Evolutionary conservation across 2,329 filamentous ascomycete species (phyloP).

Genomic region (Fusarium redolens): DNA sequence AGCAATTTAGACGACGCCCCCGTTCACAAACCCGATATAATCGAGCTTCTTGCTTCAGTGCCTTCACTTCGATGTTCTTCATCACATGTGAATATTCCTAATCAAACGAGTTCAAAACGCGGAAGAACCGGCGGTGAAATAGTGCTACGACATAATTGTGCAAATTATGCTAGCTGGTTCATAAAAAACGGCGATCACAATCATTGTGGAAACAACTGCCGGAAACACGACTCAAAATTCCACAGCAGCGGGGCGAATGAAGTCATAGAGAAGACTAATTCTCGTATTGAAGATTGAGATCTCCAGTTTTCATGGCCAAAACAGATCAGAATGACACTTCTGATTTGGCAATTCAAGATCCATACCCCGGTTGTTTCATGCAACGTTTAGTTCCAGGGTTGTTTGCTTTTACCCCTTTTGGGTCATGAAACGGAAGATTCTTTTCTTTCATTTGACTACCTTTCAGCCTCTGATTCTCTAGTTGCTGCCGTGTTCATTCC

Average conservation of each 20-base stretch:
- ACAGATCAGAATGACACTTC: background rate
- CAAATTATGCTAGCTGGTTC: background rate
- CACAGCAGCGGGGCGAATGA: constrained; percentile 8
- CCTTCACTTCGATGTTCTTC: background rate
- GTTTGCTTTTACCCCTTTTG: background rate
- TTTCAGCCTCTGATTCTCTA: background rate
- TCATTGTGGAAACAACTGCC: background rate
- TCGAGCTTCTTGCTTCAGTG: accelerated
- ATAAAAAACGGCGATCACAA: constrained; percentile 1
- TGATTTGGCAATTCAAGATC: background rate
- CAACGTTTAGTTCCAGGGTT: background rate
- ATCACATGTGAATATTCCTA: background rate
- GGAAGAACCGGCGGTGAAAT: background rate
- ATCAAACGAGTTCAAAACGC: background rate
- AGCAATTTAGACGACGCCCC: background rate
- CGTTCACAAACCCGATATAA: accelerated
- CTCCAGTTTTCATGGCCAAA: background rate
- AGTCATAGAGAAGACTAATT: constrained; percentile 3
- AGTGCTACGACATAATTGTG: background rate
- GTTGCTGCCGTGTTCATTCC: background rate
- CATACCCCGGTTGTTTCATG: constrained; percentile 7
- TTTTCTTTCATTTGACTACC: background rate
- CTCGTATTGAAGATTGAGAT: constrained; percentile 19
- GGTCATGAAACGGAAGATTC: background rate
- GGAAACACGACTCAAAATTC: background rate